Base-by-base conservation (phyloP, 2,329 filamentous ascomycete species). In the Clonostachys rhizophaga region DNA sequence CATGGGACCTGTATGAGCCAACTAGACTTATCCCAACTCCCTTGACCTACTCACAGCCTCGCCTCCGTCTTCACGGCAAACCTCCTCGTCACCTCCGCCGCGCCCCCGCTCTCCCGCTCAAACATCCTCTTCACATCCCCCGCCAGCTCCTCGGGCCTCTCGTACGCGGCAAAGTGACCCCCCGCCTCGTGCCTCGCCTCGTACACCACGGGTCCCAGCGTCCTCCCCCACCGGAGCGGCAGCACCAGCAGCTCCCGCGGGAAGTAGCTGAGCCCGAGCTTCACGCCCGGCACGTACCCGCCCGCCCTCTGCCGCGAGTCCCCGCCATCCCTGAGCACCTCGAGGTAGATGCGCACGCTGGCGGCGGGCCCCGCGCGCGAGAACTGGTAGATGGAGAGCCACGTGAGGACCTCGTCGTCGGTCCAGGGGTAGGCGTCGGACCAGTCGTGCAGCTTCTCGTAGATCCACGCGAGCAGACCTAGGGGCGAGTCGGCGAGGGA, bases 391-490 rank as follows among this genome's bases (percentile, higher is more conserved):
- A 90, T 76, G 47, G 73, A 79, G 2, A 89, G 66, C 86, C 86
- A 90, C 0, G 82, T 87, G 35, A 87, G 68, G 14, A 90, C 74
- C 66, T 89, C 86, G 47, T 89, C 84, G 53, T 87, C 81, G 0
- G 79, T 83, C 86, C 85, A 90, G 0, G 78, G 69, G 59, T 89
- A 89, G 2, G 53, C 55, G 58, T 90, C 86, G 0, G 82, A 81
- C 87, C 87, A 91, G 56, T 86, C 83, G 56, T 86, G 79, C 36
- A 92, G 67, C 61, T 92, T 92, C 65, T 92, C 89, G 54, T 87
- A 87, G 34, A 92, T 83, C 89, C 89, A 94, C 0, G 86, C 80
- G 2, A 92, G 70, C 5, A 90, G 67, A 0, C 78, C 86, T 0
- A 88, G 78, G 0, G 88, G 89, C 7, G 78, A 84, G 59, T 91